Percentiles rank a stretch among this genome's conserved stretches.
Conservation (phyloP, 176 grass and related monocot genomes). For the Aegilops sharonensis region DNA sequence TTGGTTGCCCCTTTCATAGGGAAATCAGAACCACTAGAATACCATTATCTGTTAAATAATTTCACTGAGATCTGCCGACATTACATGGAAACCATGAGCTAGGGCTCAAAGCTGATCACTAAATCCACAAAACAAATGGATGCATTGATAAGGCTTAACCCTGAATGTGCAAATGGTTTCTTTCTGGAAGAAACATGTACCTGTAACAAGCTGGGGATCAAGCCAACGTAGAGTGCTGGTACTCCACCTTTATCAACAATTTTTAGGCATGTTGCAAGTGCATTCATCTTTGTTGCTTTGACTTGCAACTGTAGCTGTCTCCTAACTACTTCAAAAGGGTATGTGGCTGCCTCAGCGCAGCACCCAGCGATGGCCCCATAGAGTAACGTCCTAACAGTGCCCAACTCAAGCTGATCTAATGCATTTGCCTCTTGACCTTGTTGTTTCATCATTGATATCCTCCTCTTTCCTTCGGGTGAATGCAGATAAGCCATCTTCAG, state of each 20-base stretch:
- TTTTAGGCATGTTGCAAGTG: slow-evolving; percentile 79
- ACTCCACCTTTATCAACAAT: slow-evolving; percentile 94
- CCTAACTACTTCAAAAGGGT: slow-evolving; percentile 95
- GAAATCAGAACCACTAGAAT: background rate
- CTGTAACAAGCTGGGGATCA: slow-evolving; percentile 98
- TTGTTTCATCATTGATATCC: slow-evolving; percentile 59
- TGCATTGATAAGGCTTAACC: background rate
- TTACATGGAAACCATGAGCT: background rate
- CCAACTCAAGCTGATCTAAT: slow-evolving; percentile 85
- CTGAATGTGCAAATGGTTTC: slow-evolving; percentile 10
- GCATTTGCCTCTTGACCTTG: slow-evolving; percentile 72
- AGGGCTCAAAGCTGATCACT: background rate
- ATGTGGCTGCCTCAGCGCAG: slow-evolving; percentile 89
- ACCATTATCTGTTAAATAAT: background rate
- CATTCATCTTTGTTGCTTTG: slow-evolving; percentile 82
- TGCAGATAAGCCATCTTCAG: slow-evolving; percentile 83
- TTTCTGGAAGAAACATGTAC: slow-evolving; percentile 37
- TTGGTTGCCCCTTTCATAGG: background rate
- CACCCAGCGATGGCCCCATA: slow-evolving; percentile 90
- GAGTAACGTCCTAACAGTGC: slow-evolving; percentile 78
- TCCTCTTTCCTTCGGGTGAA: slow-evolving; percentile 70
- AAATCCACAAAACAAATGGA: background rate
- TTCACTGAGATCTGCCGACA: background rate
- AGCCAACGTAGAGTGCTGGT: slow-evolving; percentile 86
- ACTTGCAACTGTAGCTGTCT: slow-evolving; percentile 94